phyloP scores from a whole-genome alignment of 2,329 filamentous ascomycete species.

The Cryoendolithus antarcticus region DNA sequence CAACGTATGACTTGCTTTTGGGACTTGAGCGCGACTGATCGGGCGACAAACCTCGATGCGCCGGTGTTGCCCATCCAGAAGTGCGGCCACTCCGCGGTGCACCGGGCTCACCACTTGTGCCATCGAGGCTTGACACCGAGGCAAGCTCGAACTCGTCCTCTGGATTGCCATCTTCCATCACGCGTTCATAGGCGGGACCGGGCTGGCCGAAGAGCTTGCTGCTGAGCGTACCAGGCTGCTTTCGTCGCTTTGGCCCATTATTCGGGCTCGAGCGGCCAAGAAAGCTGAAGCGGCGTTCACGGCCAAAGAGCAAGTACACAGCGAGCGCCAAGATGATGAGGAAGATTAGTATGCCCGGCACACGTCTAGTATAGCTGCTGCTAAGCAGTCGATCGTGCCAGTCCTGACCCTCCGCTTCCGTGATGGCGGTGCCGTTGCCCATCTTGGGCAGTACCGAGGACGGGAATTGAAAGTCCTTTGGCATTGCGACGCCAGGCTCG shows the following conservation, averaged over 20 bases:
- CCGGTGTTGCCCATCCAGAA: constrained; percentile 56
- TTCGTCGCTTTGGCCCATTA: constrained; percentile 27
- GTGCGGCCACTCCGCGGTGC: constrained; percentile 35
- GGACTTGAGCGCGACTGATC: constrained; percentile 17
- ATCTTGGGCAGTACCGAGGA: constrained; percentile 31
- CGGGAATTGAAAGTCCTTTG: constrained; percentile 69
- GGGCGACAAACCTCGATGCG: constrained; percentile 18
- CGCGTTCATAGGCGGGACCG: constrained; percentile 56
- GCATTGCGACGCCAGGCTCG: constrained; percentile 37
- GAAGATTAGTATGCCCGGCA: constrained; percentile 69
- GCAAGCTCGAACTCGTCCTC: constrained; percentile 65
- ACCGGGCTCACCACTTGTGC: constrained; percentile 16
- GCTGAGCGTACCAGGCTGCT: constrained; percentile 13
- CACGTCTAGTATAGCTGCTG: constrained; percentile 49
- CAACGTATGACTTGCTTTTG: constrained; percentile 30
- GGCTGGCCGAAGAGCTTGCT: constrained; percentile 53
- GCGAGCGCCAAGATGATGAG: constrained; percentile 58
- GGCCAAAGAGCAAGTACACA: constrained; percentile 63
- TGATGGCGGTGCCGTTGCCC: constrained; percentile 32
- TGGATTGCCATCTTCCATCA: constrained; percentile 66
- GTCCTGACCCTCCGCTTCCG: constrained; percentile 35
- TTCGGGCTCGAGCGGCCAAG: constrained; percentile 40
- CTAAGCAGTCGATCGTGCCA: constrained; percentile 52
- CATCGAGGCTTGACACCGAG: constrained; percentile 50
- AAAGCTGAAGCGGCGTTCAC: constrained; percentile 54